phyloP scores from a whole-genome alignment of 1,284 basidiomycete genomes.

The Gastroboletus turbinatus region DNA sequence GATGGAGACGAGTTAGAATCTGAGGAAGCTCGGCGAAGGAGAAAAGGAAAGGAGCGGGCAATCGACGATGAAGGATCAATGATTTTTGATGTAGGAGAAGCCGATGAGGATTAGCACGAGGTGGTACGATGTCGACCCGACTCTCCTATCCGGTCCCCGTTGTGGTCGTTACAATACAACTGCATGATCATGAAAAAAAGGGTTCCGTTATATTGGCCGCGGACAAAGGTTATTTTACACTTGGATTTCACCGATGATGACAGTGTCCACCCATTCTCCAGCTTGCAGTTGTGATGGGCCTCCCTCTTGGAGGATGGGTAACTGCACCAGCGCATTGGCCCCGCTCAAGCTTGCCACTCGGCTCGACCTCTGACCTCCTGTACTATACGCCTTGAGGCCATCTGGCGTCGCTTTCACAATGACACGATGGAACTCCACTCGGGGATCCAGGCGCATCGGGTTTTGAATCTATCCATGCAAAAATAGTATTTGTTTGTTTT shows the following conservation, averaged over 20 bases:
- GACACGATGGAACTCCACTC: constrained; percentile 83
- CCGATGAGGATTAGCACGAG: constrained; percentile 36
- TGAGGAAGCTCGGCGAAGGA: constrained; percentile 28
- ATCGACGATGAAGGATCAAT: constrained; percentile 23
- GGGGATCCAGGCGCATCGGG: constrained; percentile 65
- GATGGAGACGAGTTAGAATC: constrained; percentile 37
- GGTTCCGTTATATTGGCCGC: neutral
- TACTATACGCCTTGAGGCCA: constrained; percentile 68
- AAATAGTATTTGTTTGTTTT: neutral
- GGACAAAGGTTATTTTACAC: constrained; percentile 14
- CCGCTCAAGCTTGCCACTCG: constrained; percentile 74
- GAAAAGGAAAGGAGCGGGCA: constrained; percentile 46
- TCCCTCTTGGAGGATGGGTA: constrained; percentile 52
- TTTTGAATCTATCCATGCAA: constrained; percentile 48
- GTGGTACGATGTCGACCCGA: neutral
- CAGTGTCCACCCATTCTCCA: constrained; percentile 56
- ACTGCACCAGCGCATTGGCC: constrained; percentile 74
- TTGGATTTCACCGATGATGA: constrained; percentile 69
- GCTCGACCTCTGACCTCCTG: constrained; percentile 84
- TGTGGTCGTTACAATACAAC: neutral
- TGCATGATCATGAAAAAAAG: neutral
- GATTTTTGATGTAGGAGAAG: constrained; percentile 52
- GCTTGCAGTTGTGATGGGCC: constrained; percentile 43
- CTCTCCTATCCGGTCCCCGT: neutral
- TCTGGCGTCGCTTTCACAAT: constrained; percentile 48